phyloP scores from a whole-genome alignment of 2,329 filamentous ascomycete species.

The Aspergillus sergii region DNA sequence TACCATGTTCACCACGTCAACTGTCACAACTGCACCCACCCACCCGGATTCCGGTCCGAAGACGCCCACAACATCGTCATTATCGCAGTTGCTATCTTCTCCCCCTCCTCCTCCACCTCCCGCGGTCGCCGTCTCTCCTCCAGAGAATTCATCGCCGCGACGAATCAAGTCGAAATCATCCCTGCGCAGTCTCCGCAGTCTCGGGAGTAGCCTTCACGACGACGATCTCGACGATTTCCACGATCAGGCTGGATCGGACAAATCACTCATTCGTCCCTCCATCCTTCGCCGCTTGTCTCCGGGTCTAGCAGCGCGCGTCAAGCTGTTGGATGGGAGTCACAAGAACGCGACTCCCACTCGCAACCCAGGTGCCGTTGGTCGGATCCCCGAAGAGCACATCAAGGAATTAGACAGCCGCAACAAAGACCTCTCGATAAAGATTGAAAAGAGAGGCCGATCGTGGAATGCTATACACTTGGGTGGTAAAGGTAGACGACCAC shows the following conservation, averaged over 20 bases:
- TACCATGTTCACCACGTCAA: conserved; percentile 37
- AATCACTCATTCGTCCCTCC: conserved; percentile 33
- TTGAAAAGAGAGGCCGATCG: conserved; percentile 40
- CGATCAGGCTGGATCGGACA: conserved; percentile 27
- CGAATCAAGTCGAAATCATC: conserved; percentile 42
- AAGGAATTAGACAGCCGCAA: conserved; percentile 45
- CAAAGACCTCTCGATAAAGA: conserved; percentile 41
- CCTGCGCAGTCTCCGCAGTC: conserved; percentile 36
- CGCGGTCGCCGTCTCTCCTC: conserved; percentile 31
- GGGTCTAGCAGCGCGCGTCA: conserved; percentile 46
- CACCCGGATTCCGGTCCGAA: conserved; percentile 28
- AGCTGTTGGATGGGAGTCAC: conserved; percentile 41
- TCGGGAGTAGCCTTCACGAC: conserved; percentile 37
- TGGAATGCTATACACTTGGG: conserved; percentile 34
- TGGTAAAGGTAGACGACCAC: conserved; percentile 14
- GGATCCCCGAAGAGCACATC: conserved; percentile 44
- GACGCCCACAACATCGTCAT: conserved; percentile 25
- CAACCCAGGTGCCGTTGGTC: conserved; percentile 36
- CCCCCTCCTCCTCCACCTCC: conserved; percentile 32
- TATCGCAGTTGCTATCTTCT: conserved; percentile 23
- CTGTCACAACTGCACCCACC: conserved; percentile 30
- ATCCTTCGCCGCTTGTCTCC: conserved; percentile 47
- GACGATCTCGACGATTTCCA: conserved; percentile 27
- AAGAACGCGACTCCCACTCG: conserved; percentile 28
- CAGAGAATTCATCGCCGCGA: conserved; percentile 31